A percentile compares a stretch with the other conserved stretches of the same genome.
These are phyloP conservation scores for Piper longum DNA, from an alignment of 164 flowering plant species.

Conservation along the genomic window DNA sequence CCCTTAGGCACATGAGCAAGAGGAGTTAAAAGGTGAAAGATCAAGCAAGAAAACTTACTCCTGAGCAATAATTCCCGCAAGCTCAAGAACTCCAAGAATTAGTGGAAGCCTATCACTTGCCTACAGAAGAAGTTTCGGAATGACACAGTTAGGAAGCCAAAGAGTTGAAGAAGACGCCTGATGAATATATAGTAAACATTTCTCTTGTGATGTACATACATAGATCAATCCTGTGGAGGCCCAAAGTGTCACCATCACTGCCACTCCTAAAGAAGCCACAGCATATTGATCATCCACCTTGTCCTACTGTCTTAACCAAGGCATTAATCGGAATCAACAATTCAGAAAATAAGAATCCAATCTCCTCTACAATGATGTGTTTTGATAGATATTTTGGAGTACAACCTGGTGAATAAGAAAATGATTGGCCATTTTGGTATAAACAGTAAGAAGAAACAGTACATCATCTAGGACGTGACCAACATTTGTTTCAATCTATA, in stretches of 20 bases:
- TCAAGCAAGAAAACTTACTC: slow-evolving; percentile 34
- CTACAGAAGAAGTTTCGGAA: slow-evolving; percentile 22
- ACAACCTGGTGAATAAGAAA: not conserved
- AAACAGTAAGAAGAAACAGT: no score
- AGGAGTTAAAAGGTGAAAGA: not conserved
- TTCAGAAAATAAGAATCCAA: no score
- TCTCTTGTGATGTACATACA: slow-evolving; percentile 22
- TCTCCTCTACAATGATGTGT: not conserved
- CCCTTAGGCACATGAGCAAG: not conserved
- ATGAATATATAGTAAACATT: no score
- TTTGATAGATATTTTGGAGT: no score
- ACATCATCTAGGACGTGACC: no score
- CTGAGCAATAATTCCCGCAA: slow-evolving; percentile 80
- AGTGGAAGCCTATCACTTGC: slow-evolving; percentile 89
- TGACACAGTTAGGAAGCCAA: no score
- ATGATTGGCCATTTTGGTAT: slow-evolving; percentile 11
- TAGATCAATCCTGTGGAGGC: slow-evolving; percentile 64
- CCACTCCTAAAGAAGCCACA: slow-evolving; percentile 56
- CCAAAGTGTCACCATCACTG: slow-evolving; percentile 47
- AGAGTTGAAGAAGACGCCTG: not conserved
- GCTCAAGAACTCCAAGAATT: slow-evolving; percentile 71
- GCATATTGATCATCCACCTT: slow-evolving; percentile 94
- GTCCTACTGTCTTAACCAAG: slow-evolving; percentile 49
- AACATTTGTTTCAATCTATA: no score
- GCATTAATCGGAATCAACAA: not conserved